Base-by-base conservation (phyloP, 2,329 filamentous ascomycete genomes). In the Hortaea werneckii region DNA sequence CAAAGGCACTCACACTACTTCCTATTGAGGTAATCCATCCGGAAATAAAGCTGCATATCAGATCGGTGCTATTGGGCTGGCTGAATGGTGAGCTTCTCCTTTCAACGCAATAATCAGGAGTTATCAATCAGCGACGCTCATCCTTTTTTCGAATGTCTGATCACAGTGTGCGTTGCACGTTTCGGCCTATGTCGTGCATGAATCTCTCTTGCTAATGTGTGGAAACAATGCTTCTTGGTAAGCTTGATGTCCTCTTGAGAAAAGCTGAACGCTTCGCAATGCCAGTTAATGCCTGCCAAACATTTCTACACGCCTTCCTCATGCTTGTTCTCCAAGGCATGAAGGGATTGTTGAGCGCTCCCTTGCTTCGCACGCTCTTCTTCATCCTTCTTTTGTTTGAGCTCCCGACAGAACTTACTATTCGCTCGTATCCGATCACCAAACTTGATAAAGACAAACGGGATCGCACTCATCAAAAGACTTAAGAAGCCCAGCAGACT, bases 381-480 rank as follows among this genome's bases (percentile, higher is more conserved):
- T 46, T 40, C 26, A 40, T 44, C 51, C 58, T 52, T 44, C 54
- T 74, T 79, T 46, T 67, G 64, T 60, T 75, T 64, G 45, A 85
- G 59, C 40, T 77, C 76, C 54, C 77, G 75, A 54, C 80, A 85
- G 54, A 84, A 85, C 48, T 68, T 73, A 43, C 75, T 79, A 8
- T 72, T 71, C 26, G 68, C 71, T 26, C 80, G 70, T 38, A 85
- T 77, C 47, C 49, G 57, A 20, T 67, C 65, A 0, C 75, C 75
- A 54, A 74, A 79, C 54, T 64, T 70, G 48, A 79, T 69, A 53
- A 82, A 80, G 1, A 72, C 58, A 55, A 82, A 79, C 9, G 37
- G 78, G 37, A 81, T 76, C 5, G 77, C 53, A 27, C 72, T 73
- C 51, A 80, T 65, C 4, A 58, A 63, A 20, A 75, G 44, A 48